Evolutionary conservation across 257 asterid species (phyloP).

Genomic region (Striga asiatica): DNA sequence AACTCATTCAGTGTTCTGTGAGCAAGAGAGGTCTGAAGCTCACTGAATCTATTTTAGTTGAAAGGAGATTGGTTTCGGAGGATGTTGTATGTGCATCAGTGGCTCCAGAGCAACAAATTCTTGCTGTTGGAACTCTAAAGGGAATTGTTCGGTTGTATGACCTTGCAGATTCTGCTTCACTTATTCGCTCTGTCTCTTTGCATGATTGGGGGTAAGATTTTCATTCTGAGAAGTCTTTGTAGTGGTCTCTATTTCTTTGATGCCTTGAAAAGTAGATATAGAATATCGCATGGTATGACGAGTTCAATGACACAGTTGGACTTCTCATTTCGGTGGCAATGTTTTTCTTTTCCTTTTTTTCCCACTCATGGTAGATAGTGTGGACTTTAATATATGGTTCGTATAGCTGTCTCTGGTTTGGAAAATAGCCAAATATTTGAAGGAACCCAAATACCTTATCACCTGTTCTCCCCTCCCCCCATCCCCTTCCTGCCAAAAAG

Average conservation of each 20-base stretch:
- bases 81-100: conserved; percentile 82
- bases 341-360: too few relatives aligned
- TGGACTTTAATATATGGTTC: too few relatives aligned
- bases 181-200: conserved; percentile 76
- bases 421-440: too few relatives aligned
- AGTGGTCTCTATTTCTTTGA: conserved; percentile 20
- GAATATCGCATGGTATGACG: too few relatives aligned
- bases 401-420: too few relatives aligned
- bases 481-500: too few relatives aligned
- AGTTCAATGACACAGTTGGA: too few relatives aligned
- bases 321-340: too few relatives aligned
- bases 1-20: conserved; percentile 63
- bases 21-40: conserved; percentile 85
- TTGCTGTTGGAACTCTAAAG: conserved; percentile 86
- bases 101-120: conserved; percentile 92
- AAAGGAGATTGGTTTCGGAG: conserved; percentile 56
- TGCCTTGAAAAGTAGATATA: conserved; percentile 7
- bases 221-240: conserved; percentile 15
- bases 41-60: conserved; percentile 54
- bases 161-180: conserved; percentile 66
- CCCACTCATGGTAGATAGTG: too few relatives aligned
- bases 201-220: conserved; percentile 95
- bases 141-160: conserved; percentile 88
- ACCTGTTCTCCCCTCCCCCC: too few relatives aligned
- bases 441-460: too few relatives aligned